phyloP scores from a whole-genome alignment of 441 rosid genomes.

The Melastoma candidum region DNA sequence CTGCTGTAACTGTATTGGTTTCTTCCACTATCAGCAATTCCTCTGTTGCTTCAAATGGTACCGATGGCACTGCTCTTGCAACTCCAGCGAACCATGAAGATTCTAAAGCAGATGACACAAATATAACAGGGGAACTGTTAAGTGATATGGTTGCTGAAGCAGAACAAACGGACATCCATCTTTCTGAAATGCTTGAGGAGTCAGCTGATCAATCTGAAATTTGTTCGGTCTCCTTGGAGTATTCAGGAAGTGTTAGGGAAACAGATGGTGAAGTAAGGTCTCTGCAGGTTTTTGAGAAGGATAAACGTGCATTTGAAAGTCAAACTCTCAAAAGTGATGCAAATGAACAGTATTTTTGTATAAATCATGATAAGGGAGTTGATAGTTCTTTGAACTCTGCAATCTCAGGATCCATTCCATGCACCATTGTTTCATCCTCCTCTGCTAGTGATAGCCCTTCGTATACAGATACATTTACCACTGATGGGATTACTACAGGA shows the following conservation, averaged over 20 bases:
- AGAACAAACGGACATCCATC: constrained; percentile 12
- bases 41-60: constrained; percentile 30
- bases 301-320: not conserved
- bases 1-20: too few relatives aligned
- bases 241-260: constrained; percentile 20
- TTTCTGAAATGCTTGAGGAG: constrained; percentile 19
- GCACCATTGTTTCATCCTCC: constrained; percentile 16
- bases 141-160: constrained; percentile 19
- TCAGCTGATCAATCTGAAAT: constrained; percentile 23
- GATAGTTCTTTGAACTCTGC: constrained; percentile 7
- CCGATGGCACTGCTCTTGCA: constrained; percentile 12
- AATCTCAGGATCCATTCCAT: constrained; percentile 8
- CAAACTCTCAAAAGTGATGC: constrained; percentile 18
- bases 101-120: constrained; percentile 15
- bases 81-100: constrained; percentile 7
- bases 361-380: constrained; percentile 18
- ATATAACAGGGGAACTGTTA: constrained; percentile 20
- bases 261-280: not conserved
- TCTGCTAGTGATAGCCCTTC: constrained; percentile 21
- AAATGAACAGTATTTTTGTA: constrained; percentile 21
- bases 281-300: too few relatives aligned
- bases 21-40: constrained; percentile 5
- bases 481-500: constrained; percentile 10
- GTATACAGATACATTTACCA: constrained; percentile 18
- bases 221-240: constrained; percentile 18